These are phyloP conservation scores for Neonectria faginata DNA, from an alignment of 2,329 filamentous ascomycete genomes.

Conservation along the genomic window DNA sequence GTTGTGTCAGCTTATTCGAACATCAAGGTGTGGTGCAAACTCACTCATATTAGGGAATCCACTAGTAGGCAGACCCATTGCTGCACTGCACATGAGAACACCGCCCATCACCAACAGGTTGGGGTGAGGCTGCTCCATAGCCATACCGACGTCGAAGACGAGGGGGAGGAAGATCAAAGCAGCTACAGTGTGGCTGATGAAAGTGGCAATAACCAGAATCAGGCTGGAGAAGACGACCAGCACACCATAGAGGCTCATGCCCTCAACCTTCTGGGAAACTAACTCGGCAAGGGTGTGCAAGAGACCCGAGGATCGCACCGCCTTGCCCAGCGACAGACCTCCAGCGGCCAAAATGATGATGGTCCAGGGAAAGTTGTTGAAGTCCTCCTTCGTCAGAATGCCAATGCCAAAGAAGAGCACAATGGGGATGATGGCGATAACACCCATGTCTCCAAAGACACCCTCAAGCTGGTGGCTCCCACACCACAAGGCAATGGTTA, in stretches of 20 bases:
- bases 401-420: constrained; percentile 97
- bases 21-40: constrained; percentile 54
- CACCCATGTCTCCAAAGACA: constrained; percentile 97
- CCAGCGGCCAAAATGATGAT: constrained; percentile 98
- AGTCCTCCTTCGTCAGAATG: constrained; percentile 97
- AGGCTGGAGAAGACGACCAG: constrained; percentile 85
- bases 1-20: constrained; percentile 36
- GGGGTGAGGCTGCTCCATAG: constrained; percentile 90
- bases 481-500: constrained; percentile 93
- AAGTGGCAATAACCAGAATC: constrained; percentile 93
- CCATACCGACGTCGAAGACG: constrained; percentile 84
- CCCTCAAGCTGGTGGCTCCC: constrained; percentile 87
- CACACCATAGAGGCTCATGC: constrained; percentile 86
- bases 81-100: constrained; percentile 96
- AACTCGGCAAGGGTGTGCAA: constrained; percentile 85
- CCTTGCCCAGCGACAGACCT: constrained; percentile 90
- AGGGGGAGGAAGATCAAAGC: constrained; percentile 94
- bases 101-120: constrained; percentile 96
- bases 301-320: constrained; percentile 92
- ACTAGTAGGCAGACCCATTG: constrained; percentile 92
- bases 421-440: constrained; percentile 95
- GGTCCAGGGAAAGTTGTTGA: constrained; percentile 99
- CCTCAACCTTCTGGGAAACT: constrained; percentile 80
- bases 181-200: constrained; percentile 97
- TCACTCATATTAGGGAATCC: constrained; percentile 99